These are phyloP conservation scores for Castanea mollissima DNA, from an alignment of 306 rosid genomes.

Conservation along the genomic window DNA sequence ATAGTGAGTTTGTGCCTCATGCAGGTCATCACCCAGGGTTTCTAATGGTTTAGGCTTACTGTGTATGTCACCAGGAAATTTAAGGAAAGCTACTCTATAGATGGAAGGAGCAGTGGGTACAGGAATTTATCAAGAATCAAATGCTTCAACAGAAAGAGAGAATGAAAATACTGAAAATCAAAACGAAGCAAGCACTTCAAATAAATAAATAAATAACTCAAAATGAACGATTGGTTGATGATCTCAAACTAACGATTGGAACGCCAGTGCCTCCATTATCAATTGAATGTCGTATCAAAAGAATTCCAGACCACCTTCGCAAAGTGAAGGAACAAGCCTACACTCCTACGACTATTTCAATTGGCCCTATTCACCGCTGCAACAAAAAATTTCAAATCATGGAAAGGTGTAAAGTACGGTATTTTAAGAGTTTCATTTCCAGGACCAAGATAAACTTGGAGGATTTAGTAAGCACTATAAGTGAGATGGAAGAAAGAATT, in stretches of 20 bases:
- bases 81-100: no score
- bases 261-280: not conserved
- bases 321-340: conserved; percentile 20
- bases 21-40: no score
- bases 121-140: no score
- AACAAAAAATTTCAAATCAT: conserved; percentile 12
- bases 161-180: no score
- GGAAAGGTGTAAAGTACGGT: conserved; percentile 22
- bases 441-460: not conserved
- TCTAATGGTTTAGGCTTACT: no score
- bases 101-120: no score
- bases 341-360: conserved; percentile 37
- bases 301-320: conserved; percentile 28
- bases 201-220: no score
- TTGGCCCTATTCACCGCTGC: conserved; percentile 32
- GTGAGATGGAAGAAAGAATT: not conserved
- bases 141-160: no score
- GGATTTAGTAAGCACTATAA: not conserved
- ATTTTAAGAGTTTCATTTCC: conserved; percentile 4
- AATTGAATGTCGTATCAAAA: conserved; percentile 25
- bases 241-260: not conserved
- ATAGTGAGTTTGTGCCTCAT: no score
- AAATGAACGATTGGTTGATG: no score
- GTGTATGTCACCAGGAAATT: no score
- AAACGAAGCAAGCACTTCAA: no score